Evolutionary conservation across 208 protist genomes (phyloP).

Genomic region (Crithidia mellificae): DNA sequence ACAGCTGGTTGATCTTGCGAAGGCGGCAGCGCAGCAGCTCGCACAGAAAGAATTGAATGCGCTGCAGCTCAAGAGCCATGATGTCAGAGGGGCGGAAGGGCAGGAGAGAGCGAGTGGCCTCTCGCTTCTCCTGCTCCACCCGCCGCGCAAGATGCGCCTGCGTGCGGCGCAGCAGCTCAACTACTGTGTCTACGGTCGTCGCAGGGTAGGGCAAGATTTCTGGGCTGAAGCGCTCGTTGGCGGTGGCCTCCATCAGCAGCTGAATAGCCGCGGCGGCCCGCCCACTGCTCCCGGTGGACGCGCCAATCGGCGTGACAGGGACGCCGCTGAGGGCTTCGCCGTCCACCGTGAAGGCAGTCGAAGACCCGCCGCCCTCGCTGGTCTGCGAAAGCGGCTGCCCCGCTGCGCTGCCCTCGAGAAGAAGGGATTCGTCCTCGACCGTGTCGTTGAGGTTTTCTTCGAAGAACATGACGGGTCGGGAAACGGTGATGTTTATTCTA

Average conservation of each 20-base stretch:
- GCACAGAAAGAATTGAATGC: constrained; percentile 79
- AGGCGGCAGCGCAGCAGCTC: constrained; percentile 82
- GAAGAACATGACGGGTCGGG: too few relatives aligned
- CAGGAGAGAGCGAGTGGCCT: constrained; percentile 52
- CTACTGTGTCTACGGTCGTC: constrained; percentile 50
- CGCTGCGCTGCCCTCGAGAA: not conserved
- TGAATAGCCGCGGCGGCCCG: constrained; percentile 33
- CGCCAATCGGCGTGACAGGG: not conserved
- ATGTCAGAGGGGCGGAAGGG: constrained; percentile 84
- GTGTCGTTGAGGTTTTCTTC: constrained; percentile 65
- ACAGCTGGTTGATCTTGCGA: constrained; percentile 79
- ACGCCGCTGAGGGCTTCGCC: constrained; percentile 1
- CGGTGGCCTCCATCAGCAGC: constrained; percentile 67
- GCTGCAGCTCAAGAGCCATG: constrained; percentile 74
- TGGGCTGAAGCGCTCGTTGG: constrained; percentile 78
- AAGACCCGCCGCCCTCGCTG: constrained; percentile 31
- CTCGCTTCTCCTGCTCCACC: constrained; percentile 55
- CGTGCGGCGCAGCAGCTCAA: constrained; percentile 41
- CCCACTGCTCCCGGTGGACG: not conserved
- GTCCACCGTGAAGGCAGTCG: constrained; percentile 11
- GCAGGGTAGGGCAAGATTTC: constrained; percentile 81
- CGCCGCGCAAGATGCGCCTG: constrained; percentile 44
- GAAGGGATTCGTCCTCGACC: constrained; percentile 32
- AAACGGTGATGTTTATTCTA: too few relatives aligned
- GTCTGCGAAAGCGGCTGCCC: constrained; percentile 17